These are phyloP conservation scores for Hypoxylon sp. DNA, from an alignment of 2,329 filamentous ascomycete species.

Conservation along the genomic window DNA sequence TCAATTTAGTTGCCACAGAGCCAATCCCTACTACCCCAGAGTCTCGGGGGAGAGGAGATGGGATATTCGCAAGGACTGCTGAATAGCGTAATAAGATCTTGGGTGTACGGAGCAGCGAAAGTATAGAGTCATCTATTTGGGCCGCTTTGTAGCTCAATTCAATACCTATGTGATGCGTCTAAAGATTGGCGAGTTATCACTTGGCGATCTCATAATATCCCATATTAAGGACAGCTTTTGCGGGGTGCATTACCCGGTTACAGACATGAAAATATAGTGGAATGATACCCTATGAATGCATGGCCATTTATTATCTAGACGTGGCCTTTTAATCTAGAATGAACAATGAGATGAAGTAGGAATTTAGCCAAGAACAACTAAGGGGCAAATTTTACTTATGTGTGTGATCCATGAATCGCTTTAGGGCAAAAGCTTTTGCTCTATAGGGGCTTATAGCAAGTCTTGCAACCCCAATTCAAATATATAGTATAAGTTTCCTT, in stretches of 20 bases:
- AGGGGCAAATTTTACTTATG: neutral
- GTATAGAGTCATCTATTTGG: neutral
- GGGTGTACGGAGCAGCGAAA: neutral
- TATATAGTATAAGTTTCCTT: neutral
- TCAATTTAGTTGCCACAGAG: conserved; percentile 13
- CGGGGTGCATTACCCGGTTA: neutral
- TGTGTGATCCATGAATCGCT: neutral
- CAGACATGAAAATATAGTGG: neutral
- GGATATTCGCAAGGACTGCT: neutral
- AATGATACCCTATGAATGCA: neutral
- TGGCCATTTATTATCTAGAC: neutral
- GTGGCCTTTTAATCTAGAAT: no score
- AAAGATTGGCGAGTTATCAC: neutral
- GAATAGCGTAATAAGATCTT: neutral
- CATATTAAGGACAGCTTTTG: neutral
- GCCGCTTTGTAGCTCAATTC: neutral
- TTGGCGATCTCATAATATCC: neutral
- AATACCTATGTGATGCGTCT: neutral
- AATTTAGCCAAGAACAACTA: neutral
- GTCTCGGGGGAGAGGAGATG: neutral
- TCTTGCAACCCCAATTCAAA: neutral
- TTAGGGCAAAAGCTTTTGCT: neutral
- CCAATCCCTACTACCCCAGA: neutral
- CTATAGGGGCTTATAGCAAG: neutral
- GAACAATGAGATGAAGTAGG: neutral